Conservation (phyloP, 305 asterid species). For the Fraxinus nigra region DNA sequence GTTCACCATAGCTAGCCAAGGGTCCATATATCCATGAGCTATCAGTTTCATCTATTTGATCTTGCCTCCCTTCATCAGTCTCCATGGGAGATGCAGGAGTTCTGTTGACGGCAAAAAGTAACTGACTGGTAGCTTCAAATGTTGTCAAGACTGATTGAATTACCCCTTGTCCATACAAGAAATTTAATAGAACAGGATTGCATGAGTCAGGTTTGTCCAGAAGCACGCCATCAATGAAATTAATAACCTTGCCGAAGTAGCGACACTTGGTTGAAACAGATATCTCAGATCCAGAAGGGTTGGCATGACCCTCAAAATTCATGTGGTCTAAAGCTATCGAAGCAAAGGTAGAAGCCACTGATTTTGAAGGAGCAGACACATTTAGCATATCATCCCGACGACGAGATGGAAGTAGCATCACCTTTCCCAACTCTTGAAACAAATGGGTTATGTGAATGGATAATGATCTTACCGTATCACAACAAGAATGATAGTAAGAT, state of each 20-base stretch:
- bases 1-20: conserved; percentile 85
- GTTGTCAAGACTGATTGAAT: conserved; percentile 78
- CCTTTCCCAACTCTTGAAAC: conserved; percentile 96
- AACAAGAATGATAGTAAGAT: conserved; percentile 75
- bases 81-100: conserved; percentile 97
- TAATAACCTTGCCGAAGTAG: conserved; percentile 82
- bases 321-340: conserved; percentile 69
- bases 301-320: conserved; percentile 61
- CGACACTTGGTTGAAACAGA: conserved; percentile 83
- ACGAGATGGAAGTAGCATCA: conserved; percentile 89
- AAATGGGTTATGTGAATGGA: conserved; percentile 87
- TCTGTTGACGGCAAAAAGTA: conserved; percentile 68
- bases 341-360: conserved; percentile 87
- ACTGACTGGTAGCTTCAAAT: conserved; percentile 92
- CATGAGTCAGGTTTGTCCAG: conserved; percentile 89
- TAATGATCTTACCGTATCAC: conserved; percentile 87
- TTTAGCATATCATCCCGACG: conserved; percentile 82
- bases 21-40: conserved; percentile 76
- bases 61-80: conserved; percentile 89
- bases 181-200: conserved; percentile 81
- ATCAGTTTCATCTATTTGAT: conserved; percentile 54
- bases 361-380: conserved; percentile 77
- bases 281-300: conserved; percentile 62
- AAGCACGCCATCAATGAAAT: conserved; percentile 76
- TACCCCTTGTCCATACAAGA: conserved; percentile 84